Percentiles rank a stretch among this genome's conserved stretches.
phyloP scores from a whole-genome alignment of 495 filamentous ascomycete species.

The Trichoderma gamsii region DNA sequence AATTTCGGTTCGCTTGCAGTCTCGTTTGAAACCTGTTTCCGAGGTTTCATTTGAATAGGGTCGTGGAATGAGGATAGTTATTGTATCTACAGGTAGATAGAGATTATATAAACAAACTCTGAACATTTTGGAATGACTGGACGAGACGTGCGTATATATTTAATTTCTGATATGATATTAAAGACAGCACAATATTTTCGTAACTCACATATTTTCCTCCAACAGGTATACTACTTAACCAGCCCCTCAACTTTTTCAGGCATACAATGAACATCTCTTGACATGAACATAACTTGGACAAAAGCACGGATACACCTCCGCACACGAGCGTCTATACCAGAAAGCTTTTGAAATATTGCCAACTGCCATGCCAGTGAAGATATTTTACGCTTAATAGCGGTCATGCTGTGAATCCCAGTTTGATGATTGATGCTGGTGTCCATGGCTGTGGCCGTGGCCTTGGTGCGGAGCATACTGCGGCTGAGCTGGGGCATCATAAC shows the following conservation, averaged over 20 bases:
- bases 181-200: neutral
- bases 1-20: neutral
- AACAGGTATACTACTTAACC: neutral
- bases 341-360: neutral
- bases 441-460: neutral
- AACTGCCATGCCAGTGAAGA: neutral
- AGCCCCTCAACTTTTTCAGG: neutral
- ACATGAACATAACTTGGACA: neutral
- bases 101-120: neutral
- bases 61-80: neutral
- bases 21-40: neutral
- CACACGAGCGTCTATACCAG: neutral
- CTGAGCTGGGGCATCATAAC: neutral
- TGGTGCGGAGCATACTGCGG: slow-evolving; percentile 1
- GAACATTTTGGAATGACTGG: too few species aligned
- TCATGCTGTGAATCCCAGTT: neutral
- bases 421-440: neutral
- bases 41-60: neutral
- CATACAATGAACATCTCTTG: neutral
- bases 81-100: neutral
- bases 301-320: neutral
- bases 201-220: neutral
- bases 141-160: too few species aligned
- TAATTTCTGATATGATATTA: neutral
- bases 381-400: neutral